Percentiles rank a stretch among this genome's conserved stretches.
These are phyloP conservation scores for Diaporthe helianthi DNA, from an alignment of 2,329 filamentous ascomycete genomes.

Conservation along the genomic window DNA sequence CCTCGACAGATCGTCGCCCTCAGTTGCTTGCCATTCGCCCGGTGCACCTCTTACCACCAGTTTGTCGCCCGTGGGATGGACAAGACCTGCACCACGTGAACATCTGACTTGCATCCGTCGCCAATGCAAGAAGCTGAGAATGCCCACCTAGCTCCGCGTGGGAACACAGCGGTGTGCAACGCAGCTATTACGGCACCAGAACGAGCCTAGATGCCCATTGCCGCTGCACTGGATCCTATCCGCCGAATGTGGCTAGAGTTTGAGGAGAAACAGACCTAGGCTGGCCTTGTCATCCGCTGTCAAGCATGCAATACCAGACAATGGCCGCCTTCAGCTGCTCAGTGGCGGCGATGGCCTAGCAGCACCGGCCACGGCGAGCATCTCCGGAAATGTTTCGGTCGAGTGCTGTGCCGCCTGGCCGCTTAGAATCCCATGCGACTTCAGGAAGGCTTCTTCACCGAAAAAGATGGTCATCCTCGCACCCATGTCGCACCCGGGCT, in stretches of 20 bases:
- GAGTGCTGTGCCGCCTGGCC: slow-evolving; percentile 8
- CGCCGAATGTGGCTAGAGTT: not conserved
- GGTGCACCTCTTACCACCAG: not conserved
- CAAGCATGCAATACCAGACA: slow-evolving; percentile 10
- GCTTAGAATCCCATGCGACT: not conserved
- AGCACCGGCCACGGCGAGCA: not conserved
- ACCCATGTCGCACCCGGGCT: not conserved
- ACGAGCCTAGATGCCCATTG: not conserved
- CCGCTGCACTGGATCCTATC: slow-evolving; percentile 5
- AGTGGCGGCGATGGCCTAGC: not conserved
- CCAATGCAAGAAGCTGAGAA: not conserved
- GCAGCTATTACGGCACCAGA: slow-evolving; percentile 14
- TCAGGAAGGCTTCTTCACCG: not conserved
- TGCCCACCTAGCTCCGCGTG: slow-evolving; percentile 5
- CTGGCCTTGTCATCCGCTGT: slow-evolving; percentile 3
- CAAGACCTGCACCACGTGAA: slow-evolving; percentile 21
- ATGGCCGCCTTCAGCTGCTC: not conserved
- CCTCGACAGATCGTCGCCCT: slow-evolving; percentile 3
- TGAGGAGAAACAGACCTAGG: not conserved
- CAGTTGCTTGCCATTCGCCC: slow-evolving; percentile 3
- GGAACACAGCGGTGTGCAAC: slow-evolving; percentile 19
- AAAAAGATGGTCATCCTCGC: not conserved
- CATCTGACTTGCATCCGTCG: slow-evolving; percentile 21
- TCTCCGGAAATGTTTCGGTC: not conserved
- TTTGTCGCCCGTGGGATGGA: not conserved